Evolutionary conservation across 176 grass and related monocot genomes (phyloP).

Genomic region (Cenchrus fungigraminus): DNA sequence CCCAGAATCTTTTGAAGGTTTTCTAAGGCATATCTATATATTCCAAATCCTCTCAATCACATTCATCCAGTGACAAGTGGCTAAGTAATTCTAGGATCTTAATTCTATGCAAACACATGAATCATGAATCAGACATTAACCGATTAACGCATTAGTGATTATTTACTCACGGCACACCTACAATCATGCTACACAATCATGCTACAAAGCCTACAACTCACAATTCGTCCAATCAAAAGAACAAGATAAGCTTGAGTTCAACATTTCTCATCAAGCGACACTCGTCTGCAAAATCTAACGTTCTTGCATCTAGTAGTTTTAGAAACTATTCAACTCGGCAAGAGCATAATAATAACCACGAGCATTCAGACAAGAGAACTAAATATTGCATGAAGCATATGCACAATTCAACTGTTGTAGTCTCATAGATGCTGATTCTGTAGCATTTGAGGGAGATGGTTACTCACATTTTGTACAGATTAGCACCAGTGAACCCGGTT

Average conservation of each 20-base stretch:
- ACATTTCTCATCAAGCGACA: background rate
- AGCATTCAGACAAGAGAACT: background rate
- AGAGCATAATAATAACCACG: background rate
- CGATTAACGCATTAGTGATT: background rate
- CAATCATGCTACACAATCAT: background rate
- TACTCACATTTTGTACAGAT: constrained; percentile 95
- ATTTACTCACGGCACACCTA: constrained; percentile 1
- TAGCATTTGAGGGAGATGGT: background rate
- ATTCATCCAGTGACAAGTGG: background rate
- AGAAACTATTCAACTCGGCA: background rate
- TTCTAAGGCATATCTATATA: background rate
- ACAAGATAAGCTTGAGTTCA: background rate
- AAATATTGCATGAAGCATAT: background rate
- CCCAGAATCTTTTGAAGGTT: background rate
- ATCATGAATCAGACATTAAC: background rate
- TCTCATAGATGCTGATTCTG: background rate
- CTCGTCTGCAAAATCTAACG: background rate
- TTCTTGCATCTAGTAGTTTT: background rate
- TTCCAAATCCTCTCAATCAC: constrained; percentile 6
- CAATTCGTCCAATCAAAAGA: background rate
- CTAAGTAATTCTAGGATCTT: constrained; percentile 3
- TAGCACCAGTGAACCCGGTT: constrained; percentile 79
- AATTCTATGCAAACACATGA: background rate
- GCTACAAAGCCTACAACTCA: background rate
- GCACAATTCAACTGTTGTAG: background rate